Percentiles rank a stretch among this genome's conserved stretches.
Evolutionary conservation across 2,329 filamentous ascomycete genomes (phyloP).

Genomic region (Pseudogymnoascus sp.): DNA sequence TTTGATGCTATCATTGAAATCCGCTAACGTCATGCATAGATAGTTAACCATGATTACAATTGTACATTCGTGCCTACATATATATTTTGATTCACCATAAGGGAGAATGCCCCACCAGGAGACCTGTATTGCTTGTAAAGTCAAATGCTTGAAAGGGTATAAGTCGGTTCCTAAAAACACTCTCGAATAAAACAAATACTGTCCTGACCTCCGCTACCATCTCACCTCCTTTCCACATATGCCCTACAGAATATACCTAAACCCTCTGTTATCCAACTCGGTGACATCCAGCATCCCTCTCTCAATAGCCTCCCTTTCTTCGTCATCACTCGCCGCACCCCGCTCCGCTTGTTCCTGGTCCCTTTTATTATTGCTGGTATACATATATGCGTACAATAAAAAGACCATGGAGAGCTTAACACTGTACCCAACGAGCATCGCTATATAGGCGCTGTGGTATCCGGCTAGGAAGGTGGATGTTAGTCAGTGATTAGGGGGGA

Average conservation of each 20-base stretch:
- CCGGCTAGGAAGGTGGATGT: conserved; percentile 24
- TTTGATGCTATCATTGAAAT: no score
- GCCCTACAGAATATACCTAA: conserved; percentile 43
- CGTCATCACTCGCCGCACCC: conserved; percentile 29
- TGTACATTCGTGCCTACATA: no score
- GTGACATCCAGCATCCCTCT: conserved; percentile 49
- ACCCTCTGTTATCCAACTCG: conserved; percentile 48
- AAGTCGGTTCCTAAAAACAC: not conserved
- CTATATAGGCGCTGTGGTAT: conserved; percentile 27
- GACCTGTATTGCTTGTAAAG: not conserved
- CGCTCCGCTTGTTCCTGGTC: conserved; percentile 37
- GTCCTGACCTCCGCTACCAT: not conserved
- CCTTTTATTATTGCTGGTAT: conserved; percentile 43
- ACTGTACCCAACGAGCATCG: conserved; percentile 48
- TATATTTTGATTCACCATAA: no score
- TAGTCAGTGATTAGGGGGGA: conserved; percentile 13
- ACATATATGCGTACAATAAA: conserved; percentile 50
- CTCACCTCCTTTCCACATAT: not conserved
- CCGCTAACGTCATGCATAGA: no score
- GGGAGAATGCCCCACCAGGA: no score
- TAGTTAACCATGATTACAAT: no score
- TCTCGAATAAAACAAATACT: not conserved
- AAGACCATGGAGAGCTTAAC: conserved; percentile 45
- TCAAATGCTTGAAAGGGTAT: not conserved
- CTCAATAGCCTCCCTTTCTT: conserved; percentile 45